Evolutionary conservation across 202 grass and related monocot species (phyloP), one percentile per base, ranked within the genome.

Genomic region (Schoenoplectus tabernaemontani): DNA sequence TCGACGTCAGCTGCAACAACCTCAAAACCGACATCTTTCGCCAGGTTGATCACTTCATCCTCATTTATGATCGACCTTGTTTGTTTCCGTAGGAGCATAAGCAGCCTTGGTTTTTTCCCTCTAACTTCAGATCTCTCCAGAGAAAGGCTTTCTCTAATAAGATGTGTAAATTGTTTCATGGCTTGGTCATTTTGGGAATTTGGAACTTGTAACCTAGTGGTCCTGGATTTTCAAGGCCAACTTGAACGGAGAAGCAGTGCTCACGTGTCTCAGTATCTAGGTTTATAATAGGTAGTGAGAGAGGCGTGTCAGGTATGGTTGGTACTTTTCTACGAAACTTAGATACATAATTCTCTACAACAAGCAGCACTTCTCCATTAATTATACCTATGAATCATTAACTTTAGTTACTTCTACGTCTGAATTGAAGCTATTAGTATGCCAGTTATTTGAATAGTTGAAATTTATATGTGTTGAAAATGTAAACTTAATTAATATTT

Each of bases 281-380:
- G 79, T 91, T 89, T 32, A 96, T 68, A 28, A 97, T 81, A 90
- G 90, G 68, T 88, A 77, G 38, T 26, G 64, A 81, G 85, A 91
- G 23, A 97, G 76, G 75, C 86, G 82, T 79, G 82, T 83, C 26
- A 97, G 78, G 50, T 91, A 77, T 16, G 57, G 44, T 43, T n/a
- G 71, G 71, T 91, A 93, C 85, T 93, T 93, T 9, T 85, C 82
- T 1, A 81, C 54, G 89, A n/a, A 84, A 90, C 91, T 88, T 93
- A 5, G 84, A 75, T 82, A 82, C 86, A 13, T 91, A 32, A 59
- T 74, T 82, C n/a, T 84, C 81, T n/a, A 90, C 62, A 16, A 97
- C 48, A 76, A 97, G 79, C 59, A 60, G 67, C n/a, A 97, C 91
- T 78, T 93, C 91, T 37, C 88, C 87, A n/a, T n/a, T n/a, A n/a